A percentile compares a stretch with the other conserved stretches of the same genome.
Conservation (phyloP, 257 asterid genomes). For the Dorcoceras hygrometricum region DNA sequence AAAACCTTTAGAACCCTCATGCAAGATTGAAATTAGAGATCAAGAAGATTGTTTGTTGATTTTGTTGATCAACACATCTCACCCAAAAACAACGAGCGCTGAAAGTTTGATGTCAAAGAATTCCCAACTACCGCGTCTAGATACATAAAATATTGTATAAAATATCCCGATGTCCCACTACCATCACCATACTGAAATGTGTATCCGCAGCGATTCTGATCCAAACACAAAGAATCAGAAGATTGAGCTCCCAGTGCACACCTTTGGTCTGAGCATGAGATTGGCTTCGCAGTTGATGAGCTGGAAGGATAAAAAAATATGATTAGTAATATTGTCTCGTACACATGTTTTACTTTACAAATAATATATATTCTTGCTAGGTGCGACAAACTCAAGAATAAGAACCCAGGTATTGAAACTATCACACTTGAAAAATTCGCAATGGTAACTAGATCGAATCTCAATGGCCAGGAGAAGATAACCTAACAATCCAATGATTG, state of each 20-base stretch:
- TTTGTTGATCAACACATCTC: constrained; percentile 33
- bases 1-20: too few species aligned
- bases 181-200: constrained; percentile 96
- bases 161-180: constrained; percentile 90
- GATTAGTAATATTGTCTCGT: too few species aligned
- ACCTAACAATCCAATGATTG: too few species aligned
- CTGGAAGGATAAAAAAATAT: constrained; percentile 76
- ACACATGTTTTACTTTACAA: too few species aligned
- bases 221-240: constrained; percentile 61
- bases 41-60: too few species aligned
- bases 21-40: too few species aligned
- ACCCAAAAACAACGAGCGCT: constrained; percentile 88
- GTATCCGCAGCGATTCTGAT: constrained; percentile 69
- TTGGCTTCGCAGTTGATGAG: constrained; percentile 50
- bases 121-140: constrained; percentile 63
- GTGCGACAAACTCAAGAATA: too few species aligned
- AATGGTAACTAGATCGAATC: too few species aligned
- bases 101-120: constrained; percentile 61
- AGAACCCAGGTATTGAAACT: too few species aligned
- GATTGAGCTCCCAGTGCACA: constrained; percentile 64
- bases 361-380: too few species aligned
- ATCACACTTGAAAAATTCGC: too few species aligned
- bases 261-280: constrained; percentile 78
- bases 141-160: constrained; percentile 60
- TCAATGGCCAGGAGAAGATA: too few species aligned